Base-by-base conservation (phyloP, 1,139 yeast genomes). In the Suhomyces anneliseae region DNA sequence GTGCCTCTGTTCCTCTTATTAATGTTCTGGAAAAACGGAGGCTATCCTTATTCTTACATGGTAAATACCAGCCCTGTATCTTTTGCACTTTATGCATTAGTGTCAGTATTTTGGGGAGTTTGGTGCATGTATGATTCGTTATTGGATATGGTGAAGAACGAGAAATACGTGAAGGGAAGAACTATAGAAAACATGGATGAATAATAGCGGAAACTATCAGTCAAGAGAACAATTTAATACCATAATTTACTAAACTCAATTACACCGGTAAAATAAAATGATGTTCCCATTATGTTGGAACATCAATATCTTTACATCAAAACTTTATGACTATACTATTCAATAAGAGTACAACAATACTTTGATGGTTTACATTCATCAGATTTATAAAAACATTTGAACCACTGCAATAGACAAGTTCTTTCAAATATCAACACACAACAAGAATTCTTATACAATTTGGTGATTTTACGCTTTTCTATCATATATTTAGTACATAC, bases 131-230 rank as follows among this genome's bases (percentile, higher is more conserved):
- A 64, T 43, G 46, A 47, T 4, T 54, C 55, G 29, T 58, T 76
- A 38, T 72, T 70, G 43, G 73, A 69, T 19, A 75, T 76, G 52
- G 83, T 84, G 31, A 83, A 80, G 57, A 81, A 81, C 49, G 84
- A 82, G 54, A 74, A 75, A 51, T 85, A 82, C 55, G 82, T 82
- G 9, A 76, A 76, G 49, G 88, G 87, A 1, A 78, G 83, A 56
- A 79, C 85, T 2, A 70, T 85, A 46, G 81, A 82, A 50, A 85
- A 84, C 58, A 68, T 76, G 35, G 76, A 74, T 26, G 58, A 54
- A 26, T 53, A 26, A 19, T 36, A 27, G 27, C 8, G 14, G 9
- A 27, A n/a, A 4, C 24, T 19, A 19, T 19, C 24, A 19, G 24
- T 4, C 24, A 1, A 2, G 4, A 19, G 24, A 19, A 19, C 24